Evolutionary conservation across 441 rosid species (phyloP).

Genomic region (Croton setiger): DNA sequence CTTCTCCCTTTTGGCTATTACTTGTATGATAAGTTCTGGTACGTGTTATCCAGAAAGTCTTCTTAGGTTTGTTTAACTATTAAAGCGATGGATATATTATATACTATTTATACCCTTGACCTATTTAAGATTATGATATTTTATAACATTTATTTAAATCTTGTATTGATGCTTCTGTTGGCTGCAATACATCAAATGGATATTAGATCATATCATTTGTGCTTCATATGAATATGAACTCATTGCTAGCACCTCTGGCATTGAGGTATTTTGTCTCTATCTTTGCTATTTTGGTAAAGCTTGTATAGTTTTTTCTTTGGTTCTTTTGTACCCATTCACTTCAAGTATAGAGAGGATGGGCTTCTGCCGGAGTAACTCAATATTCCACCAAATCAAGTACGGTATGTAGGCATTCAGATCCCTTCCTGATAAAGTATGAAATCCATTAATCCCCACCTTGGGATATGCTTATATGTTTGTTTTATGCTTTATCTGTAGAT

Average conservation of each 20-base stretch:
- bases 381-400: slow-evolving; percentile 78
- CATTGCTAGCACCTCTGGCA: slow-evolving; percentile 21
- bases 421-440: slow-evolving; percentile 55
- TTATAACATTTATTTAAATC: not conserved
- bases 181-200: slow-evolving; percentile 14
- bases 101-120: not conserved
- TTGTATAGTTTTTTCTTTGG: slow-evolving; percentile 46
- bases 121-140: not conserved
- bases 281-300: slow-evolving; percentile 38
- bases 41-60: too few relatives aligned
- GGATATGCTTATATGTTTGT: slow-evolving; percentile 37
- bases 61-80: not conserved
- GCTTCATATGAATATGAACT: slow-evolving; percentile 14
- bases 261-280: slow-evolving; percentile 18
- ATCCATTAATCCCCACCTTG: slow-evolving; percentile 43
- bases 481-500: slow-evolving; percentile 21
- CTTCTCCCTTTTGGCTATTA: not conserved
- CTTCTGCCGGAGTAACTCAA: slow-evolving; percentile 97
- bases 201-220: not conserved
- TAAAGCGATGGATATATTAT: not conserved
- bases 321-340: slow-evolving; percentile 69
- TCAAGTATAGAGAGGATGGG: slow-evolving; percentile 94
- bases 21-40: slow-evolving; percentile 1
- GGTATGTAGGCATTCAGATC: slow-evolving; percentile 92
- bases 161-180: slow-evolving; percentile 24